Evolutionary conservation across 108 stramenopile genomes (phyloP).

Genomic region (Cyclostephanos invisitatus): DNA sequence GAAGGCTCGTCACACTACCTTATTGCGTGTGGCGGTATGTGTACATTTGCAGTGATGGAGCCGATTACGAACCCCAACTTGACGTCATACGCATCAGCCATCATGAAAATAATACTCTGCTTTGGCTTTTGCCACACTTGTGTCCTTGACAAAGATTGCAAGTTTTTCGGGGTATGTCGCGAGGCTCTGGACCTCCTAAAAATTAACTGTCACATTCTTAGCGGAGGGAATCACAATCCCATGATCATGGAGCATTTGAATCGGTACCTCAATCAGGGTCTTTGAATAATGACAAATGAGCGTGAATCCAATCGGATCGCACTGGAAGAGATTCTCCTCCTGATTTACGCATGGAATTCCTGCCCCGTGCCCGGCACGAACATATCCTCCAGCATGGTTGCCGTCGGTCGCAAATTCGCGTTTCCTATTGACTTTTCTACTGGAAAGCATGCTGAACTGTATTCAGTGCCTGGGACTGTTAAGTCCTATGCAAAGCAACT

Average conservation of each 20-base stretch:
- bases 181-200: constrained; percentile 8
- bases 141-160: no score
- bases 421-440: constrained; percentile 35
- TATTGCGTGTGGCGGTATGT: constrained; percentile 13
- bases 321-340: neutral
- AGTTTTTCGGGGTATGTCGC: neutral
- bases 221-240: constrained; percentile 34
- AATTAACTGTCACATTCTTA: constrained; percentile 12
- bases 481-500: constrained; percentile 5
- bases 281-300: constrained; percentile 11
- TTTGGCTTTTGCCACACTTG: neutral
- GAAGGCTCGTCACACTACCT: neutral
- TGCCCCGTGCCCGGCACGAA: constrained; percentile 20
- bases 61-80: neutral
- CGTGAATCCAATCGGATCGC: neutral
- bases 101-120: constrained; percentile 22
- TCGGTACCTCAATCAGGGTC: constrained; percentile 25
- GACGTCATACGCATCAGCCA: neutral
- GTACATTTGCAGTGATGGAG: constrained; percentile 9
- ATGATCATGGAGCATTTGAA: constrained; percentile 28
- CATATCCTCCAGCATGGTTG: neutral
- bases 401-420: constrained; percentile 25
- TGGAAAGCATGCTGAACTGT: constrained; percentile 5
- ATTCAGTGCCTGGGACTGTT: neutral
- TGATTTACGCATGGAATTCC: constrained; percentile 18